Evolutionary conservation across 2,329 filamentous ascomycete genomes (phyloP).

Genomic region (Penicillium verrucosum): DNA sequence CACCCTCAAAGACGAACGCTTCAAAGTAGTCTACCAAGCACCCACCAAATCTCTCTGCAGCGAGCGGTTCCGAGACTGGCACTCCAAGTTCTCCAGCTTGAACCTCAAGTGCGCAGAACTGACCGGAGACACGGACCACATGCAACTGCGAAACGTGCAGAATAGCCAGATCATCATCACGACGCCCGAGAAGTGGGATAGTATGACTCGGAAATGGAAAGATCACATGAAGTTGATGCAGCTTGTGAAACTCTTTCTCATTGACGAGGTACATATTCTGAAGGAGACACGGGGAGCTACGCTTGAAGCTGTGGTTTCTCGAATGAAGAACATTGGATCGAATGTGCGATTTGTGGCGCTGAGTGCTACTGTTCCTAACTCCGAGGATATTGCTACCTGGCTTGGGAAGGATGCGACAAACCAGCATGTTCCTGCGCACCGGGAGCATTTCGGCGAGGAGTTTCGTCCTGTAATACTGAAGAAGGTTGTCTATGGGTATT

Average conservation of each 20-base stretch:
- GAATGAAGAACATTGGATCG: constrained; percentile 77
- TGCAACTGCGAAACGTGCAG: constrained; percentile 65
- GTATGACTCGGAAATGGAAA: constrained; percentile 80
- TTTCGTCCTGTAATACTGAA: constrained; percentile 74
- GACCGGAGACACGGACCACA: constrained; percentile 73
- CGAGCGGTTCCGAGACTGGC: constrained; percentile 74
- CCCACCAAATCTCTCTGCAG: constrained; percentile 80
- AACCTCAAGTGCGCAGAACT: constrained; percentile 70
- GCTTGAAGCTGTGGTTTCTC: constrained; percentile 77
- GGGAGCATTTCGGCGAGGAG: constrained; percentile 72
- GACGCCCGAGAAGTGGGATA: constrained; percentile 90
- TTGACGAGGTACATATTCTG: constrained; percentile 84
- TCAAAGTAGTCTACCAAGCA: constrained; percentile 81
- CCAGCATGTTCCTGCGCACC: constrained; percentile 60
- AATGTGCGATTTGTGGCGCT: constrained; percentile 76
- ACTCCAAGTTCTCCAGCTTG: constrained; percentile 66
- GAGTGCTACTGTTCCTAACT: constrained; percentile 81
- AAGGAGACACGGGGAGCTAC: constrained; percentile 77
- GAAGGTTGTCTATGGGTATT: constrained; percentile 73
- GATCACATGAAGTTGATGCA: constrained; percentile 73
- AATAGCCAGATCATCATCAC: constrained; percentile 79
- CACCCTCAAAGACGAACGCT: constrained; percentile 55
- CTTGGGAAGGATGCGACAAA: constrained; percentile 64
- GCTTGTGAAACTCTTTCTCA: constrained; percentile 74
- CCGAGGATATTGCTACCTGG: constrained; percentile 75